Evolutionary conservation across 208 protist species (phyloP), one percentile per base, ranked within the genome.

Genomic region (Crithidia expoeki): DNA sequence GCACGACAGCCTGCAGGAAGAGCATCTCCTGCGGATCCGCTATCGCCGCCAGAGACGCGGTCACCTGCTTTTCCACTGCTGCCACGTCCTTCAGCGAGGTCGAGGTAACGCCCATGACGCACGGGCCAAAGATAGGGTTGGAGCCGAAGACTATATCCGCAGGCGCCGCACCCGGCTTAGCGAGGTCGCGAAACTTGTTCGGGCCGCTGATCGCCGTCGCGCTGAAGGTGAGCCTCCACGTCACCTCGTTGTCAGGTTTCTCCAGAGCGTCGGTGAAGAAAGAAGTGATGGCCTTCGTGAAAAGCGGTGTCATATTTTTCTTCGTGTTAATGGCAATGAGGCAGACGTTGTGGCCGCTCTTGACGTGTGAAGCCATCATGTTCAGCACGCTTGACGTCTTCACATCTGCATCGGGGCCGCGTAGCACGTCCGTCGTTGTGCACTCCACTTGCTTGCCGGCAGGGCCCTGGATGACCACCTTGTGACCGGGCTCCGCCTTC

Each of bases 51-150:
- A 89, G 62, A 27, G 74, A 36, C 12, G 36, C 44, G 60, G 63
- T 64, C 34, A 85, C 63, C 23, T 72, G 52, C 51, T 65, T 55
- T 27, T 79, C 76, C 7, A 72, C 72, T 10, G 76, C 81, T 28
- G 28, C 56, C 19, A 55, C 74, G 16, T 68, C 69, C 36, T 42
- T 69, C 51, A 87, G 46, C 11, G 53, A 17, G 28, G 10, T 46
- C 30, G 42, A 62, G 67, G 74, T 81, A 33, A 85, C 57, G 57
- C 81, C 64, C 69, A 83, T 72, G 44, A 92, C 67, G 52, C 81
- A 88, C 16, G 71, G 56, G 59, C 86, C 86, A 58, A 77, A 89
- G 27, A 92, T 69, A 21, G 83, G 80, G 68, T 92, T 88, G 12
- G 83, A 86, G 46, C 80, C 86, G 58, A 85, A 83, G 16, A 52